These are phyloP conservation scores for Pseudogymnoascus pannorum DNA, from an alignment of 2,329 filamentous ascomycete species.

Conservation along the genomic window DNA sequence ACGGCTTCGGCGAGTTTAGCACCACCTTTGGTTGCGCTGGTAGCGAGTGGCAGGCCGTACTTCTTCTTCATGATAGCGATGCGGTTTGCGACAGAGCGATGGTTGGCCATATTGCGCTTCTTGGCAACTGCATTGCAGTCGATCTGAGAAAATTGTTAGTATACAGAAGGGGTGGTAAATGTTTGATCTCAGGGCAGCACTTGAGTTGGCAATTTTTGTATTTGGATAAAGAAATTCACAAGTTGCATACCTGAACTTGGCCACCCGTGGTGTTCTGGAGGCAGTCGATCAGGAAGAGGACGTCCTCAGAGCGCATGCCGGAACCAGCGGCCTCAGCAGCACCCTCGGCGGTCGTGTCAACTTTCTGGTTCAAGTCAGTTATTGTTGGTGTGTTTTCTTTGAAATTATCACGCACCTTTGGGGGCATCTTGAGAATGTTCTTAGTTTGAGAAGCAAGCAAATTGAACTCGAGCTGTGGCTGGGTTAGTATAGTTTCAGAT, in stretches of 20 bases:
- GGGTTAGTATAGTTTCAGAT: not conserved
- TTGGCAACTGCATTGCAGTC: conserved; percentile 19
- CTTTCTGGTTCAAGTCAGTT: not conserved
- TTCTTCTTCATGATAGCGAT: conserved; percentile 23
- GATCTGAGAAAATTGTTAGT: conserved; percentile 16
- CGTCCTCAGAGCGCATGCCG: conserved; percentile 17
- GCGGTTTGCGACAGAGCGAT: conserved; percentile 21
- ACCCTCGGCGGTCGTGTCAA: not conserved
- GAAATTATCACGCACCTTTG: not conserved
- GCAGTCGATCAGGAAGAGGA: conserved; percentile 22
- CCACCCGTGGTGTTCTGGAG: conserved; percentile 21
- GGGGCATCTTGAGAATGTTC: not conserved
- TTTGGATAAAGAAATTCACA: not conserved
- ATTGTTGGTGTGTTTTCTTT: not conserved
- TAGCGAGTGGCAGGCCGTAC: conserved; percentile 18
- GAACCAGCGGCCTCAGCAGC: not conserved
- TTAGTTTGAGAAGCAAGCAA: not conserved
- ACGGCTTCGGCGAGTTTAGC: not conserved
- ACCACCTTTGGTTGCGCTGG: not conserved
- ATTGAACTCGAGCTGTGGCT: not conserved
- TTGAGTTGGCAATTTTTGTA: not conserved
- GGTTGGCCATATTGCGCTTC: conserved; percentile 17
- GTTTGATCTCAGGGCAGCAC: not conserved
- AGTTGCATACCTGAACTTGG: conserved; percentile 18
- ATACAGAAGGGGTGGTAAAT: not conserved